These are phyloP conservation scores for Calonectria crousiana DNA, from an alignment of 2,329 filamentous ascomycete genomes.

Conservation along the genomic window DNA sequence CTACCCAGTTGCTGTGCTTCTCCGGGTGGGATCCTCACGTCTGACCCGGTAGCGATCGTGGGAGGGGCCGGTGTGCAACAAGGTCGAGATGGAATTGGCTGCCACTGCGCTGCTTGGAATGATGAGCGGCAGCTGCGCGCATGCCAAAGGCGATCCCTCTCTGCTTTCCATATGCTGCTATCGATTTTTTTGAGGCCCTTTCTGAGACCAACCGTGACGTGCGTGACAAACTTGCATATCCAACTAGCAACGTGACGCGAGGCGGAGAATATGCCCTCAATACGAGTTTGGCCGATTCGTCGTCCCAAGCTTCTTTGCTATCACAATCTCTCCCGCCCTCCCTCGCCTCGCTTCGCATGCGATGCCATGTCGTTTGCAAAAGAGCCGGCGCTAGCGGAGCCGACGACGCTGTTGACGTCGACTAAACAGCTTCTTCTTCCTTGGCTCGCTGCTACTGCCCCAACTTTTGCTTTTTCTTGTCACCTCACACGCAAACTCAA, in stretches of 20 bases:
- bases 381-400: slow-evolving; percentile 37
- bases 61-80: slow-evolving; percentile 18
- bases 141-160: background rate
- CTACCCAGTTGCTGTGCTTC: background rate
- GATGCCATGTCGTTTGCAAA: background rate
- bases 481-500: background rate
- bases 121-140: slow-evolving; percentile 3
- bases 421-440: background rate
- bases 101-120: background rate
- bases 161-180: background rate
- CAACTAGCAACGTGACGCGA: background rate
- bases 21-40: slow-evolving; percentile 14
- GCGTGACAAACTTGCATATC: background rate
- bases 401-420: background rate
- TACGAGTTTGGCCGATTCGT: background rate
- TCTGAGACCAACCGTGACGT: background rate
- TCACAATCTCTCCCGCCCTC: background rate
- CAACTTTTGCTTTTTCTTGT: background rate
- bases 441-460: background rate
- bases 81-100: slow-evolving; percentile 11
- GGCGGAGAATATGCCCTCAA: background rate
- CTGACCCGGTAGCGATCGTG: slow-evolving; percentile 28
- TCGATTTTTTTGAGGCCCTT: background rate
- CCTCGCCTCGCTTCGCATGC: background rate
- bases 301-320: background rate